A percentile compares a stretch with the other conserved stretches of the same genome.
phyloP scores from a whole-genome alignment of 768 basidiomycete species.

The Lyophyllum atratum region DNA sequence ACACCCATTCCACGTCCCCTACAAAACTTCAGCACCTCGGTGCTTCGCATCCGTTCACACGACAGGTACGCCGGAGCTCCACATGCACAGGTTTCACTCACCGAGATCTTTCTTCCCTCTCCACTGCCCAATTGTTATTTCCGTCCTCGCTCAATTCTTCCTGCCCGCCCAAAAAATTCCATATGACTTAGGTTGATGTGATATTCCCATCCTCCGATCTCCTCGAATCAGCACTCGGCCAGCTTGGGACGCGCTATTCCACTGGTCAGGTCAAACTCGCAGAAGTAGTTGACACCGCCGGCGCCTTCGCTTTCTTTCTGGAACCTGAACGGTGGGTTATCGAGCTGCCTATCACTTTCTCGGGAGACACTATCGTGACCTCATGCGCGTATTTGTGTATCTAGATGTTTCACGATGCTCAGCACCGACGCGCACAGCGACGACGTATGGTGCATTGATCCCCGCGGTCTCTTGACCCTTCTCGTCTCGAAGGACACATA shows the following conservation, averaged over 20 bases:
- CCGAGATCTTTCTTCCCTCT: conserved; percentile 1
- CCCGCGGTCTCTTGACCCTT: conserved; percentile 59
- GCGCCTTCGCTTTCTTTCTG: conserved; percentile 4
- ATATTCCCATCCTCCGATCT: conserved; percentile 50
- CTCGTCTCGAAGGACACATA: conserved; percentile 59
- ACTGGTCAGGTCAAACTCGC: conserved; percentile 45
- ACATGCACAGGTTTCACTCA: neutral
- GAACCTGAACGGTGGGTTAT: conserved; percentile 6
- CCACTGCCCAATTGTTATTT: neutral
- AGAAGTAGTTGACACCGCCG: conserved; percentile 32
- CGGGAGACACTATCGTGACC: neutral
- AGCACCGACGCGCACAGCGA: conserved; percentile 36
- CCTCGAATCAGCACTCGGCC: conserved; percentile 40
- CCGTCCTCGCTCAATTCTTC: neutral
- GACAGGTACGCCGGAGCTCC: conserved; percentile 38
- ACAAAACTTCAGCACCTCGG: conserved; percentile 35
- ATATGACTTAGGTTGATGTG: conserved; percentile 54
- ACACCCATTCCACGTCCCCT: conserved; percentile 13
- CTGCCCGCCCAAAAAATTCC: neutral
- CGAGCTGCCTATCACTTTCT: neutral
- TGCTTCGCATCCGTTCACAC: conserved; percentile 50
- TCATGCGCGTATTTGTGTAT: neutral
- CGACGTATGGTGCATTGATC: conserved; percentile 74
- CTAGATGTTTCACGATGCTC: conserved; percentile 31
- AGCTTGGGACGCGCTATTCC: conserved; percentile 44